These are phyloP conservation scores for Fulvia fulva DNA, from an alignment of 2,329 filamentous ascomycete species.

Conservation along the genomic window DNA sequence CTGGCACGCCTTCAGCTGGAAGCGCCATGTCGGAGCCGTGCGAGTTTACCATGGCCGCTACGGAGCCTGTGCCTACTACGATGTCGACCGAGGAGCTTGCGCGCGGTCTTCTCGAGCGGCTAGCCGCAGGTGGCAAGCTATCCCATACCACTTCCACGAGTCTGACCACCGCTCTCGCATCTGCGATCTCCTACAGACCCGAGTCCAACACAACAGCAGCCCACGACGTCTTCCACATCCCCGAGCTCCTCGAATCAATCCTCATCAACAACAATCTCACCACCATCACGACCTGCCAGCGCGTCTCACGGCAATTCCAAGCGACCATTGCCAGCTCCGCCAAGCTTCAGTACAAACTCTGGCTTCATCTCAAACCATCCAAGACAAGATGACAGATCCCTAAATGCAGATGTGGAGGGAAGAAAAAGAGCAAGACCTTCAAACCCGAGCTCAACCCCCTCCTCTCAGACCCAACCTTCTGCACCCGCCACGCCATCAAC, in stretches of 20 bases:
- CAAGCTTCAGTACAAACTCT: constrained; percentile 25
- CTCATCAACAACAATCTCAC: neutral
- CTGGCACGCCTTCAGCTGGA: neutral
- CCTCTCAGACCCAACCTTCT: neutral
- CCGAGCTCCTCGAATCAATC: constrained; percentile 5
- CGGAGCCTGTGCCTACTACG: neutral
- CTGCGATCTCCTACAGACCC: neutral
- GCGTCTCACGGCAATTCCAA: constrained; percentile 21
- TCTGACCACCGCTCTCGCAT: neutral
- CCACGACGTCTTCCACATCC: neutral
- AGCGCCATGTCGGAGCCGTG: neutral
- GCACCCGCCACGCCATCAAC: neutral
- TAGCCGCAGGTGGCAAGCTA: neutral
- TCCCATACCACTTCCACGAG: neutral
- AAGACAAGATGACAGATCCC: neutral
- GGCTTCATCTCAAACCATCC: neutral
- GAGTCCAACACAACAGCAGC: neutral
- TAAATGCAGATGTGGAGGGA: neutral
- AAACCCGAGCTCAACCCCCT: neutral
- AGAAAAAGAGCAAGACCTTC: neutral
- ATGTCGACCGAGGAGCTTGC: neutral
- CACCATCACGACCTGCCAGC: constrained; percentile 23
- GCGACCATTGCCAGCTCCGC: constrained; percentile 19
- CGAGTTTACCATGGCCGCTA: neutral
- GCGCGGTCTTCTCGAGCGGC: neutral